Base-by-base conservation (phyloP, 306 rosid species). In the Sechiopsis laciniata region DNA sequence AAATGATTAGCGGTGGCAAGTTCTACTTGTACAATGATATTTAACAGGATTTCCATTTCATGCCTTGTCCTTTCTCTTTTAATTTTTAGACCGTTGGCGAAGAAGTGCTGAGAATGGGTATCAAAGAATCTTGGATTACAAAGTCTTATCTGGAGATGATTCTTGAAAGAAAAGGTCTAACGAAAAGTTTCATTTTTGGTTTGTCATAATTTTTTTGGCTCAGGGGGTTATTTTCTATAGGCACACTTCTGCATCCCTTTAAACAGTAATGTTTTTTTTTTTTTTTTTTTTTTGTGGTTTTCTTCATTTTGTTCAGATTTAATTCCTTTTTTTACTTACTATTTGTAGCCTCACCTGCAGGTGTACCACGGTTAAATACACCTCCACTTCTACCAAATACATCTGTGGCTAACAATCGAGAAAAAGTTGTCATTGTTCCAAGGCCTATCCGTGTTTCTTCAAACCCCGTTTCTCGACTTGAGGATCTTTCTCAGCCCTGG, bases 311-410 rank as follows among this genome's bases (percentile, higher is more conserved):
- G 7, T 64, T 69, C 17, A 55, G 56, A 54, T 26, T 78, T 58
- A 46, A 72, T 75, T 72, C 3, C 3, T 0, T 15, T 10, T 37
- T 73, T 35, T 71, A 53, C 46, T 54, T 40, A 48, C 64, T 61
- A 67, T 71, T 55, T 64, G 74, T 37, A 53, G 72, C 76, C 84
- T 58, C 51, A 58, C 76, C 42, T 87, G 85, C 88, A 94, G 99
- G 99, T 35, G 99, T 94, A 68, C 99, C 99, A 72, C 99, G 99
- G 75, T 96, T 94, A 68, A 94, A 90, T 84, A 87, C 99, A 69
- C 99, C 99, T 10, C 99, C 99, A 66, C 96, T 84, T 69, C 78
- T 94, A 84, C 65, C 91, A 48, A 89, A 75, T 84, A 42, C 82
- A 68, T 64, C 94, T 78, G 76, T 68, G 71, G 45, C 84, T 81